Evolutionary conservation across 768 basidiomycete species (phyloP).

Genomic region (Serendipita sp.): DNA sequence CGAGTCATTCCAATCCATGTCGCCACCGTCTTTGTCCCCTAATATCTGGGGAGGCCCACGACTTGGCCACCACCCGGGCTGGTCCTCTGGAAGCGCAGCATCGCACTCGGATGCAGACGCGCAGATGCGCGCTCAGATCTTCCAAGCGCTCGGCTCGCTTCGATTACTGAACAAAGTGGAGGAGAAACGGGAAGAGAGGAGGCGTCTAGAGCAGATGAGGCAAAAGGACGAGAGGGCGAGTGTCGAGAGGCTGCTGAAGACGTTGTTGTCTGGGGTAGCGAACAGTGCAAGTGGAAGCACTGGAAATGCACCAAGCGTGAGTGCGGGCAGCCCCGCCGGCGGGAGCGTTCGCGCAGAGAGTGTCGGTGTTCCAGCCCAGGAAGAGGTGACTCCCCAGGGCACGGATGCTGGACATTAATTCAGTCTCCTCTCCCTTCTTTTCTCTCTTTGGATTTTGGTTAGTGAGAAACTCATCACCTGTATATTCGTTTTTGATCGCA

Average conservation of each 20-base stretch:
- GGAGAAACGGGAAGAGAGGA: not conserved
- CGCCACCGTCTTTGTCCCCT: not conserved
- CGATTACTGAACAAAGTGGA: conserved; percentile 3
- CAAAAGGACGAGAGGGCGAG: conserved; percentile 3
- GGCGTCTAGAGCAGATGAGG: not conserved
- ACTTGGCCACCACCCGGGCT: not conserved
- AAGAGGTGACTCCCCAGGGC: not conserved
- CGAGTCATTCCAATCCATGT: not conserved
- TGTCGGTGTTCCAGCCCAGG: not conserved
- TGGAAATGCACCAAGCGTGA: not conserved
- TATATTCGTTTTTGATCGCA: too few species aligned
- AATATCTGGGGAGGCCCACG: not conserved
- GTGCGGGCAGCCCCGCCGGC: not conserved
- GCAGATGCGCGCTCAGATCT: conserved; percentile 3
- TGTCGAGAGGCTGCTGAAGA: not conserved
- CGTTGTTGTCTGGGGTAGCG: not conserved
- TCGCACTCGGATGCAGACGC: not conserved
- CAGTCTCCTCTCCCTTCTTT: too few species aligned
- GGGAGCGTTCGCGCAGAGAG: conserved; percentile 1
- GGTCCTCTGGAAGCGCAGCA: conserved; percentile 4
- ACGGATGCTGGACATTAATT: not conserved
- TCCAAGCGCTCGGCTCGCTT: conserved; percentile 1
- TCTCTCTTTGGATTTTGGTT: too few species aligned
- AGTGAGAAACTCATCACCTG: too few species aligned
- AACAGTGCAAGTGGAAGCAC: not conserved